Evolutionary conservation across 2,329 filamentous ascomycete genomes (phyloP).

Genomic region (Microthyrium microscopicum): DNA sequence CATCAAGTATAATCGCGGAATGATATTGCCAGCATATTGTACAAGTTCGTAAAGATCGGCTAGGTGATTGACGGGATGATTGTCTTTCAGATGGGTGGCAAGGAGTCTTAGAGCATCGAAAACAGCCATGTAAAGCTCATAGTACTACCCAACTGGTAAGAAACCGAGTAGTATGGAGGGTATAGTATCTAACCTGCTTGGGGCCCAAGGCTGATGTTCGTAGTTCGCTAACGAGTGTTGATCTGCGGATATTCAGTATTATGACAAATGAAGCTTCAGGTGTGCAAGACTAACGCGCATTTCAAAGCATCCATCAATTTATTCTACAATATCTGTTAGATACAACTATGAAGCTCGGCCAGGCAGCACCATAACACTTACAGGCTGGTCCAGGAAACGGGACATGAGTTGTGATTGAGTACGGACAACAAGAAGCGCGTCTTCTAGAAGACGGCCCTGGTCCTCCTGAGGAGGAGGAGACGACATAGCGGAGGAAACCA

Average conservation of each 20-base stretch:
- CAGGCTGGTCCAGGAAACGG: constrained; percentile 89
- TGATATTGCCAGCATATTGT: constrained; percentile 95
- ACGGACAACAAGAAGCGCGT: constrained; percentile 89
- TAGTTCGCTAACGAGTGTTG: constrained; percentile 93
- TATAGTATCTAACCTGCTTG: too few species aligned
- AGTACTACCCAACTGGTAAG: too few species aligned
- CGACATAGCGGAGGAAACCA: constrained; percentile 11
- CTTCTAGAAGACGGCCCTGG: constrained; percentile 81
- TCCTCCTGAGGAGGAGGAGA: constrained; percentile 34
- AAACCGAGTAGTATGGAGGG: too few species aligned
- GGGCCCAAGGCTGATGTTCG: constrained; percentile 94
- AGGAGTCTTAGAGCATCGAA: constrained; percentile 96
- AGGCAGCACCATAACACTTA: constrained; percentile 98
- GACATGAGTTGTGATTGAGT: constrained; percentile 96
- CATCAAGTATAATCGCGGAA: constrained; percentile 94
- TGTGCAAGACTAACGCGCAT: constrained; percentile 11
- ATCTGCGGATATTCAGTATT: constrained; percentile 38
- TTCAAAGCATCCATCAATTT: constrained; percentile 1
- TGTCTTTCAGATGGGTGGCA: constrained; percentile 90
- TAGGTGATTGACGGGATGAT: constrained; percentile 92
- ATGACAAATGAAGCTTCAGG: background rate
- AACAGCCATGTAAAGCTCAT: constrained; percentile 98
- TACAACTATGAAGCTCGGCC: too few species aligned
- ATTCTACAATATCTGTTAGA: too few species aligned
- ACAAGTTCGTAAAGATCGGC: constrained; percentile 96